Conservation (phyloP, 306 rosid genomes). For the Rosa persica region DNA sequence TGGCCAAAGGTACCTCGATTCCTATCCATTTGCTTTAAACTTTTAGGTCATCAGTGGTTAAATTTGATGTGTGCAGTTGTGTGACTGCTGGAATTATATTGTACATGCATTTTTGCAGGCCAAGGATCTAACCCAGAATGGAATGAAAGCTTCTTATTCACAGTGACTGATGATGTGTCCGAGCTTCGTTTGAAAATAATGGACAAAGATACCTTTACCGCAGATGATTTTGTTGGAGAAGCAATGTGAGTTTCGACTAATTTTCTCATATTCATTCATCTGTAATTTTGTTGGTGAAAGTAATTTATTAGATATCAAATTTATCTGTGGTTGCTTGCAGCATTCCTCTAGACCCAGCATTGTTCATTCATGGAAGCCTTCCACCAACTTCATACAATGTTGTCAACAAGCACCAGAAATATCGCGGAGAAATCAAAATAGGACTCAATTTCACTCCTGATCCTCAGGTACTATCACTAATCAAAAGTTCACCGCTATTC, state of each 20-base stretch:
- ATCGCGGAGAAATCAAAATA: constrained; percentile 51
- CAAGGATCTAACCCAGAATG: constrained; percentile 70
- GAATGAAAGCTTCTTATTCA: constrained; percentile 71
- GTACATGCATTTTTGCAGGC: constrained; percentile 35
- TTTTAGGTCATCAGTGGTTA: neutral
- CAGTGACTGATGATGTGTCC: constrained; percentile 50
- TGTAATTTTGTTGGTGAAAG: neutral
- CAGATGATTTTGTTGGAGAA: constrained; percentile 66
- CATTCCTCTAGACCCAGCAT: constrained; percentile 42
- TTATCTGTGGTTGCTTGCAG: constrained; percentile 32
- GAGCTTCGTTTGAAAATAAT: constrained; percentile 64
- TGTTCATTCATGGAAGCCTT: constrained; percentile 49
- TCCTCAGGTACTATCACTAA: neutral
- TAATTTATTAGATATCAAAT: neutral
- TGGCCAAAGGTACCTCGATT: constrained; percentile 49
- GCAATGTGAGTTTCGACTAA: neutral
- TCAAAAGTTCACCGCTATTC: neutral
- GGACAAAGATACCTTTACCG: constrained; percentile 53
- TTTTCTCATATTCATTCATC: neutral
- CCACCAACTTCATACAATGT: constrained; percentile 57
- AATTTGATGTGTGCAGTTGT: neutral
- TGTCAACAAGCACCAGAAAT: constrained; percentile 47
- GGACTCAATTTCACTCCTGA: constrained; percentile 51
- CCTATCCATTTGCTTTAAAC: neutral
- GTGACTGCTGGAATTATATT: neutral